Conservation (phyloP, 176 grass and related monocot genomes). For the Paspalum notatum region DNA sequence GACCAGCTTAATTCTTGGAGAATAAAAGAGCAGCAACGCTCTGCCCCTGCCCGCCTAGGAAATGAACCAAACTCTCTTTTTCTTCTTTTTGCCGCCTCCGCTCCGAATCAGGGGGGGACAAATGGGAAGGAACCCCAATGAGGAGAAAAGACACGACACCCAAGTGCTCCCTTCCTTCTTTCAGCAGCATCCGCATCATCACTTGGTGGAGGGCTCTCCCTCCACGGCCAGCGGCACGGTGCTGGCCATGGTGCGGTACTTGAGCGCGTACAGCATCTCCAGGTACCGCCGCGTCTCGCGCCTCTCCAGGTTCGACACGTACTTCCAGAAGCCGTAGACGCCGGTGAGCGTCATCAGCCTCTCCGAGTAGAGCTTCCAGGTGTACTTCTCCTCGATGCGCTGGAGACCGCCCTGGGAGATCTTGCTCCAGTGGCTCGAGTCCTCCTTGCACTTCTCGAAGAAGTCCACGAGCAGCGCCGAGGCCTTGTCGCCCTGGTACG, state of each 20-base stretch:
- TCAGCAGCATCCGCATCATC: neutral
- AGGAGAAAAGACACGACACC: constrained; percentile 37
- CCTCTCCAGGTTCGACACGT: constrained; percentile 96
- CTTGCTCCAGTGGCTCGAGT: constrained; percentile 71
- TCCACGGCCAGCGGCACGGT: constrained; percentile 89
- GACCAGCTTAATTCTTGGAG: constrained; percentile 27
- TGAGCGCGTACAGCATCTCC: constrained; percentile 99
- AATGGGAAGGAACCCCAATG: neutral
- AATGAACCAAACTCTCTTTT: constrained; percentile 46
- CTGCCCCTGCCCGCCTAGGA: constrained; percentile 25
- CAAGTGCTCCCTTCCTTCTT: constrained; percentile 29
- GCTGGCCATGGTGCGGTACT: constrained; percentile 89
- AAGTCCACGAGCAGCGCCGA: constrained; percentile 81
- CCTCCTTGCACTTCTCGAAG: constrained; percentile 81
- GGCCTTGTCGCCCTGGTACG: constrained; percentile 94
- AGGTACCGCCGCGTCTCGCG: constrained; percentile 96
- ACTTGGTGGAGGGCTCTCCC: constrained; percentile 58
- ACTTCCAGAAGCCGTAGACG: constrained; percentile 99
- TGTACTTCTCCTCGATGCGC: constrained; percentile 99
- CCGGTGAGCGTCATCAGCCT: constrained; percentile 96
- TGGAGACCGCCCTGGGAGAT: constrained; percentile 80
- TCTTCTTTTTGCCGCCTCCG: neutral
- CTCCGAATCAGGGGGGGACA: constrained; percentile 16
- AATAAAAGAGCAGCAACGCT: constrained; percentile 4
- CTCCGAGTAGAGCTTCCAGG: constrained; percentile 98